Evolutionary conservation across 768 basidiomycete species (phyloP), one percentile per base, ranked within the genome.

Genomic region (Cystofilobasidium ferigula): DNA sequence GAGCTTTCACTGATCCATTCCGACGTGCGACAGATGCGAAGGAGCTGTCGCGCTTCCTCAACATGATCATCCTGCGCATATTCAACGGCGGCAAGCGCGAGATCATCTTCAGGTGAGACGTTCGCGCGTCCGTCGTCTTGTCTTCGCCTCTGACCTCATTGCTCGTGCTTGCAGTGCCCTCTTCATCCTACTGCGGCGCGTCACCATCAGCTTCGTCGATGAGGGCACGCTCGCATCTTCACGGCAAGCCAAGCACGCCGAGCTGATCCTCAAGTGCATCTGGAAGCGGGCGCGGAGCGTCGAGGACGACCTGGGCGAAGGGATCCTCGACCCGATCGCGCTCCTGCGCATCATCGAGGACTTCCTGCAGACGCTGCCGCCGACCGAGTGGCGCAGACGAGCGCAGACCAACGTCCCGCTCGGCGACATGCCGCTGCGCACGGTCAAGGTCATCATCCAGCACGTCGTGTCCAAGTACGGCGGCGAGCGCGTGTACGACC

Each of bases 241-340:
- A 2, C 85, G 87, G 69, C 88, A 89, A 71, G 82, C 87, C 0
- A 88, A 87, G 71, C 87, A 97, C 24, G 89, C 91, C 1, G 93
- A 97, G 75, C 82, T 98, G 26, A 89, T 90, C 22, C 77, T 92
- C 66, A 94, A 97, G 79, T 99, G 95, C 76, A 84, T 99, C 32
- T 98, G 95, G 95, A 99, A 99, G 77, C 78, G 98, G 63, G 91
- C 91, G 7, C 82, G 93, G 70, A 93, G 89, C 69, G 89, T 97
- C 57, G 91, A 91, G 7, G 88, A 92, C 72, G 90, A 93, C 74
- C 81, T 99, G 54, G 83, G 83, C 69, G 86, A 89, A 48, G 80
- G 83, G 5, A 80, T 83, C 24, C 80, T 99, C 40, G 87, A 90
- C 73, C 87, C 92, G 24, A 85, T 89, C 22, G 88, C 91, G 70